Base-by-base conservation (phyloP, 768 basidiomycete genomes). In the Russula compacta region DNA sequence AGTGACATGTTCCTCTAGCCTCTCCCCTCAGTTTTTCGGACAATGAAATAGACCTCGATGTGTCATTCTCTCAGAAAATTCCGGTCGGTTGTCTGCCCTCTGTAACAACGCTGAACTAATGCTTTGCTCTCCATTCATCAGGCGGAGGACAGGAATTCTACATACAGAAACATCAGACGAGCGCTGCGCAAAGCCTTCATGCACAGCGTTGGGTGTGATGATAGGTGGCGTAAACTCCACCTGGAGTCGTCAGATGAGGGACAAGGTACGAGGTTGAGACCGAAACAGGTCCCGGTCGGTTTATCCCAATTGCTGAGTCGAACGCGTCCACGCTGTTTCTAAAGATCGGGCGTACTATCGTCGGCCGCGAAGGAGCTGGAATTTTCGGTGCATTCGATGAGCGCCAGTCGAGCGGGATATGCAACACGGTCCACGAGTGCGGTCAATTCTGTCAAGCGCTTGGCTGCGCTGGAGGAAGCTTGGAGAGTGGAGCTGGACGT, bases 351-450 rank as follows among this genome's bases (percentile, higher is more conserved):
- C 21, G 67, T 79, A 11, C 66, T 86, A 15, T 74, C 73, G 29
- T 62, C 69, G 1, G 71, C 73, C 2, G 80, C 84, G 4, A 74
- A 70, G 54, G 71, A 73, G 36, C 69, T 84, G 8, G 86, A 87
- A 60, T 77, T 79, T 59, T 70, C 60, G 4, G 74, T 73, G 1
- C 75, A 80, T 46, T 74, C 77, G 0, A 76, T 84, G 73, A 79
- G 78, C 15, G 77, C 76, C 46, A 84, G 82, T 0, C 64, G 68
- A 9, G 70, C 72, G 2, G 84, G 84, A 9, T 87, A 88, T 47
- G 52, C 4, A n/a, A 36, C 72, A 71, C 56, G 64, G 17, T 58
- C 61, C 5, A 29, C 4, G n/a, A 35, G 48, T 11, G 55, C 38
- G 4, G 43, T 59, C 29, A 46, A 43, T 29, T 42, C 52, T 24